Evolutionary conservation across 768 basidiomycete genomes (phyloP).

Genomic region (Pisolithus orientalis): DNA sequence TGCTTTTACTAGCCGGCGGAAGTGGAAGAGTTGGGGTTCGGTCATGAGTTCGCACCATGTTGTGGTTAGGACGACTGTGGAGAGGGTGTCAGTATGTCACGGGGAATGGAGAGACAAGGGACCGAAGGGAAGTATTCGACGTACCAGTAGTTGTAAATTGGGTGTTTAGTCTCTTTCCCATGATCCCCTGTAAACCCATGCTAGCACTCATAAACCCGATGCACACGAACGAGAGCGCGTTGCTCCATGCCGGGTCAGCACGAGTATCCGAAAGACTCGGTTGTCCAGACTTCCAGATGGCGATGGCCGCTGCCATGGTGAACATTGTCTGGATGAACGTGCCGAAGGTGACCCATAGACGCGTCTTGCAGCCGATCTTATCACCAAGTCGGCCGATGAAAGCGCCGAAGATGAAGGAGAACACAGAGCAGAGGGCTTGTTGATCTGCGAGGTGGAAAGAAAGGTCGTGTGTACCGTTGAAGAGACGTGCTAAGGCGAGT

Average conservation of each 20-base stretch:
- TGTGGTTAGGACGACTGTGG: slow-evolving; percentile 72
- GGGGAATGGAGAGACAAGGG: too few relatives aligned
- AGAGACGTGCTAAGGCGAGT: slow-evolving; percentile 78
- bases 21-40: slow-evolving; percentile 67
- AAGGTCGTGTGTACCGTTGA: slow-evolving; percentile 45
- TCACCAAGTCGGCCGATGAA: slow-evolving; percentile 82
- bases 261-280: slow-evolving; percentile 46
- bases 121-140: slow-evolving; percentile 16
- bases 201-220: slow-evolving; percentile 77
- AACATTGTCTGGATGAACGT: slow-evolving; percentile 71
- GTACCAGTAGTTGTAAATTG: slow-evolving; percentile 76
- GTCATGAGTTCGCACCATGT: slow-evolving; percentile 87
- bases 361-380: slow-evolving; percentile 63
- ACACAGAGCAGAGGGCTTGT: slow-evolving; percentile 75
- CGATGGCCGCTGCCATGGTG: slow-evolving; percentile 66
- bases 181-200: slow-evolving; percentile 75
- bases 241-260: slow-evolving; percentile 66
- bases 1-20: slow-evolving; percentile 43
- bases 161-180: slow-evolving; percentile 69
- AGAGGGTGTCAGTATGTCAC: neutral
- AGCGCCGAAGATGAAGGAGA: slow-evolving; percentile 74
- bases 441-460: slow-evolving; percentile 77
- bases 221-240: slow-evolving; percentile 57
- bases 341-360: slow-evolving; percentile 67
- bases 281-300: slow-evolving; percentile 66